phyloP scores from a whole-genome alignment of 257 asterid species.

The Vinca minor region DNA sequence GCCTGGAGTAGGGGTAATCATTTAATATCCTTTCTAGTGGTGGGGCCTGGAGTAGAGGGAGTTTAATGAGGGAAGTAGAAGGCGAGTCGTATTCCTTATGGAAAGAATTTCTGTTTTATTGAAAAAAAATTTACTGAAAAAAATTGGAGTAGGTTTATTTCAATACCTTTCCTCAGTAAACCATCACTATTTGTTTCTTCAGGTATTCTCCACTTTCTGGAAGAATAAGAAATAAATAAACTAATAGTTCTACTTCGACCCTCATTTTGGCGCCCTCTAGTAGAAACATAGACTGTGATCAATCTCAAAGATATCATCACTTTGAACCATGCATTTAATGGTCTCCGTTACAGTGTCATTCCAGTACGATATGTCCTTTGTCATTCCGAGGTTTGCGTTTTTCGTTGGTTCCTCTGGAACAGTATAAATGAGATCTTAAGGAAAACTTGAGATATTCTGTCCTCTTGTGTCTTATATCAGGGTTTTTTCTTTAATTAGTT shows the following conservation, averaged over 20 bases:
- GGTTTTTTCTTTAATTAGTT: too few species aligned
- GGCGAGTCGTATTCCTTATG: neutral
- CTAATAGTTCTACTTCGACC: neutral
- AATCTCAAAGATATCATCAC: neutral
- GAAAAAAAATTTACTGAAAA: neutral
- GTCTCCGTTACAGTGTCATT: neutral
- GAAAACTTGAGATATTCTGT: too few species aligned
- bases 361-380: neutral
- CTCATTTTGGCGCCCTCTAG: neutral
- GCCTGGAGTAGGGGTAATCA: neutral
- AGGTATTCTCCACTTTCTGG: neutral
- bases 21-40: neutral
- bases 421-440: neutral
- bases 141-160: neutral
- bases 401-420: neutral
- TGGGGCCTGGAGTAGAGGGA: neutral
- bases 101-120: neutral
- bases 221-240: neutral
- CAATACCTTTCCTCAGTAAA: neutral
- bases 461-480: too few species aligned
- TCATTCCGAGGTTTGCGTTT: neutral
- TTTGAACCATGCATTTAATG: neutral
- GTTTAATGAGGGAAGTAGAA: constrained; percentile 1
- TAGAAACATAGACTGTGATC: neutral
- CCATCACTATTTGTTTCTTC: neutral